phyloP scores from a whole-genome alignment of 148 eudicot genomes.

The Camellia lanceoleosa region DNA sequence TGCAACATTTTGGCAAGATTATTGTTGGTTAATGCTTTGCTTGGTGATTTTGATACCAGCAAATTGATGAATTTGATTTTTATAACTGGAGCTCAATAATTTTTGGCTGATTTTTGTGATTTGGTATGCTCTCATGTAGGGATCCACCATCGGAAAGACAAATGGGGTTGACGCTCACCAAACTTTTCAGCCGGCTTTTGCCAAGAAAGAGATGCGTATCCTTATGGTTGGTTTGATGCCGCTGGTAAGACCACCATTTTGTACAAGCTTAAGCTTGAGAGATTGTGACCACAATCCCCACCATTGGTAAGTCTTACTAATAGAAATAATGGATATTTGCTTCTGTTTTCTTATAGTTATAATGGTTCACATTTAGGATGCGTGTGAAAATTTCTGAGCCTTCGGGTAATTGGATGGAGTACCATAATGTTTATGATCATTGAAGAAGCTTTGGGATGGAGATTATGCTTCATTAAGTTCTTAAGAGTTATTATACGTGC shows the following conservation, averaged over 20 bases:
- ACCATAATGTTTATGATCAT: not conserved
- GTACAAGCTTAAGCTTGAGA: conserved; percentile 76
- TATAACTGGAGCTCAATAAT: not conserved
- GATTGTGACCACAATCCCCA: conserved; percentile 69
- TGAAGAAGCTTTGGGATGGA: not conserved
- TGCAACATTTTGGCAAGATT: not conserved
- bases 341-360: not conserved
- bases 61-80: not conserved
- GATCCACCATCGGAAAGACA: conserved; percentile 12
- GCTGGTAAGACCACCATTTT: conserved; percentile 79
- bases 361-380: not conserved
- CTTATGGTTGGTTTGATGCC: conserved; percentile 70
- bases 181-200: conserved; percentile 64
- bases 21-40: not conserved
- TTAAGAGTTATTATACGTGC: not conserved
- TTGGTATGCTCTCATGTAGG: not conserved
- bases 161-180: conserved; percentile 70
- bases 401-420: not conserved
- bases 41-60: not conserved
- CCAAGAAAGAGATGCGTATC: conserved; percentile 73
- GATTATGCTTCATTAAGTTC: not conserved
- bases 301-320: conserved; percentile 48
- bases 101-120: not conserved
- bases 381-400: not conserved
- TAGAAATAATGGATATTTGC: not conserved